Conservation (phyloP, 78 protist species). For the Anaeramoeba flamelloides region DNA sequence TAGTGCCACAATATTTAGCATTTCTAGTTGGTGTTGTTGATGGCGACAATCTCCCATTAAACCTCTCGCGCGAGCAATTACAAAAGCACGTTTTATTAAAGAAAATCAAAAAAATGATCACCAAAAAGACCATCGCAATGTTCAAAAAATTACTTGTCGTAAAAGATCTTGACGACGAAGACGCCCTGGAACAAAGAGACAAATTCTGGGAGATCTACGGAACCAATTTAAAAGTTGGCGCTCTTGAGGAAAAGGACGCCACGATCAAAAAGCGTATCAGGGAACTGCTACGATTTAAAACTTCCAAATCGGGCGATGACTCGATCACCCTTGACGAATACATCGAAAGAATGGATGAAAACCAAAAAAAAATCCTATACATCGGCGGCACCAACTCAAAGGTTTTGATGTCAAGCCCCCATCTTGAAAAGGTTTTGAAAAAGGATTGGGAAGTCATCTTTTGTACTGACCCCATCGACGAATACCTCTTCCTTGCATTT, state of each 20-base stretch:
- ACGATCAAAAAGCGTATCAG: not conserved
- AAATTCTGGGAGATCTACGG: not conserved
- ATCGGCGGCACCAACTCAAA: not conserved
- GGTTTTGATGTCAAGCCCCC: not conserved
- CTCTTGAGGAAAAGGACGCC: not conserved
- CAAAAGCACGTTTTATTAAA: not conserved
- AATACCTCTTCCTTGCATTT: not conserved
- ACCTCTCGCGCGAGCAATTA: not conserved
- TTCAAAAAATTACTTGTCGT: not conserved
- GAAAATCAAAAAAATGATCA: not conserved
- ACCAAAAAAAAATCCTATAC: not conserved
- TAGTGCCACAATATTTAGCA: not conserved
- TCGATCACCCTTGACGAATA: not conserved
- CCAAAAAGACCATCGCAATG: not conserved
- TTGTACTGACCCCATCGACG: not conserved
- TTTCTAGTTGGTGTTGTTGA: not conserved
- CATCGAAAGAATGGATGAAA: not conserved
- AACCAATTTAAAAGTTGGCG: not conserved
- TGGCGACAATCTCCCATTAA: not conserved
- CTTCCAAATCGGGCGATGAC: not conserved
- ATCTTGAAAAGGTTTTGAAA: not conserved
- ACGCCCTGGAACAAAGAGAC: not conserved
- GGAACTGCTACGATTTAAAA: not conserved
- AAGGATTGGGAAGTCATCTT: not conserved
- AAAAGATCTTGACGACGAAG: not conserved